These are phyloP conservation scores for Corchorus olitorius DNA, from an alignment of 345 rosid species.

Conservation along the genomic window DNA sequence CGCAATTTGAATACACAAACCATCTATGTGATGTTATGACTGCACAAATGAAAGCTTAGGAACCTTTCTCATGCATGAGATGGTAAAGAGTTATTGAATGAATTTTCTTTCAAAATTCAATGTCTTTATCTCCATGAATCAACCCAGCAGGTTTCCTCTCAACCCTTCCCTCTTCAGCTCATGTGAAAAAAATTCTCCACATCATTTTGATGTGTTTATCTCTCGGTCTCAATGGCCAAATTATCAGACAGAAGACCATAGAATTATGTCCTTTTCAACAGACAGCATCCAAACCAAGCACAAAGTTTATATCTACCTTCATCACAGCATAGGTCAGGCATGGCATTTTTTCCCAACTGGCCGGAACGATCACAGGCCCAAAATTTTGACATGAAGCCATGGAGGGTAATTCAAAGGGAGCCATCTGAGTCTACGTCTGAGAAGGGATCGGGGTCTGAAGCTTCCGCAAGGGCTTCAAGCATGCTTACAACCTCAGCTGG, in stretches of 20 bases:
- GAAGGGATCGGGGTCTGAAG: conserved; percentile 45
- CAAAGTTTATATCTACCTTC: conserved; percentile 26
- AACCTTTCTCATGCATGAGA: conserved; percentile 21
- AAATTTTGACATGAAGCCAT: neutral
- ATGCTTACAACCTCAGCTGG: conserved; percentile 53
- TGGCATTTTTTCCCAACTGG: conserved; percentile 9
- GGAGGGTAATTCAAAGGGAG: conserved; percentile 36
- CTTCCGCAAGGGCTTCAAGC: conserved; percentile 67
- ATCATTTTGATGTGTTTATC: neutral
- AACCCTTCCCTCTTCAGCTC: conserved; percentile 3
- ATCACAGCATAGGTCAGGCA: conserved; percentile 19
- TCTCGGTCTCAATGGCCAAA: conserved; percentile 19
- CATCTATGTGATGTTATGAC: conserved; percentile 20
- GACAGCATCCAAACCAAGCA: conserved; percentile 20
- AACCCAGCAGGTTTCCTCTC: neutral
- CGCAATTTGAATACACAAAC: conserved; percentile 14
- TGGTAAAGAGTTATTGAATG: conserved; percentile 18
- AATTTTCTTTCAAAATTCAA: conserved; percentile 10
- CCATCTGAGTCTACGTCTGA: conserved; percentile 14
- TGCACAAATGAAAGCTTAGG: conserved; percentile 4
- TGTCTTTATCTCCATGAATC: conserved; percentile 17
- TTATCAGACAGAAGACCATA: conserved; percentile 11
- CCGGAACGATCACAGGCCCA: conserved; percentile 13
- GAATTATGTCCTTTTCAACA: neutral
- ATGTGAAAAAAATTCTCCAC: neutral